A percentile compares a stretch with the other conserved stretches of the same genome.
Evolutionary conservation across 768 basidiomycete genomes (phyloP).

Genomic region (Mycena kentingensis): DNA sequence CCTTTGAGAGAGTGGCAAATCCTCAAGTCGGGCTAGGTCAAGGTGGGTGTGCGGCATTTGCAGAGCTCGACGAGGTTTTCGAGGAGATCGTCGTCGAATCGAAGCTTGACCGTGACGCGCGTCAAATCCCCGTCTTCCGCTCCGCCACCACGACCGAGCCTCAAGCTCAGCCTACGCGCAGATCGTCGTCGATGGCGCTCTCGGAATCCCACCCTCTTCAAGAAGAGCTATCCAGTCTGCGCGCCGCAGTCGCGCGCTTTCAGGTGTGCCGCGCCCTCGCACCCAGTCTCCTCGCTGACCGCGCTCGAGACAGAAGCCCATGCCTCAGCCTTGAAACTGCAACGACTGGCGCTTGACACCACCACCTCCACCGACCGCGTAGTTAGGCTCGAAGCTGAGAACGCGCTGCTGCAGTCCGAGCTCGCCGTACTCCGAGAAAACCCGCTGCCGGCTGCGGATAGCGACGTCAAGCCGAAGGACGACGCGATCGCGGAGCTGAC

Average conservation of each 20-base stretch:
- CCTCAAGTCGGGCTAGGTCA: too few species aligned
- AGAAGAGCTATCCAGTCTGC: constrained; percentile 14
- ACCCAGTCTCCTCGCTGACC: not conserved
- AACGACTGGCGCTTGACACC: constrained; percentile 47
- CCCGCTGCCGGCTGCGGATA: constrained; percentile 31
- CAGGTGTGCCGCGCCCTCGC: constrained; percentile 5
- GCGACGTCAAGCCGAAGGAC: not conserved
- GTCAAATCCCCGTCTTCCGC: too few species aligned
- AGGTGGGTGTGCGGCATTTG: too few species aligned
- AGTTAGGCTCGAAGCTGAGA: constrained; percentile 45
- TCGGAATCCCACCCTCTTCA: constrained; percentile 12
- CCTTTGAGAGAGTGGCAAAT: too few species aligned
- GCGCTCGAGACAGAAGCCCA: constrained; percentile 52
- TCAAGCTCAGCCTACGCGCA: too few species aligned
- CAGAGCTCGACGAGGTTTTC: too few species aligned
- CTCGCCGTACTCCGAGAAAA: constrained; percentile 39
- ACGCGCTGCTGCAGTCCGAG: constrained; percentile 43
- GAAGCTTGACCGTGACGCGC: too few species aligned
- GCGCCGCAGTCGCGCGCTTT: not conserved
- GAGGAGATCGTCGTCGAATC: too few species aligned
- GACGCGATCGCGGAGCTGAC: constrained; percentile 46
- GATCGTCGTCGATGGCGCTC: too few species aligned
- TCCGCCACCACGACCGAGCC: too few species aligned
- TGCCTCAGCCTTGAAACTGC: constrained; percentile 47
- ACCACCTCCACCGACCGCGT: constrained; percentile 35